phyloP scores from a whole-genome alignment of 805 yeast genomes.

The Yamadazyma ubonensis region DNA sequence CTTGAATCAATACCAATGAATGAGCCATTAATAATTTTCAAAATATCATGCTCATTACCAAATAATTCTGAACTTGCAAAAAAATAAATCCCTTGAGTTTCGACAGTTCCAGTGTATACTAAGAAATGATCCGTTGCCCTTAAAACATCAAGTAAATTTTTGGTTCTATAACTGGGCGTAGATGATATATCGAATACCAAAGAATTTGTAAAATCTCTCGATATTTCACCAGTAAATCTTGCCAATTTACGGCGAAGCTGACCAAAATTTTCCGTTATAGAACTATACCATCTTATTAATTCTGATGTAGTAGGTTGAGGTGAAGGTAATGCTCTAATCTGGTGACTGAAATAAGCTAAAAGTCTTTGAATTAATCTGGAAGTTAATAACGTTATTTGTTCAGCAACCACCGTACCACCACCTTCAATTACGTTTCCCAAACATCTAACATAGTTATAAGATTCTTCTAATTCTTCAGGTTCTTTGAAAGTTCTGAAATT shows the following conservation, averaged over 20 bases:
- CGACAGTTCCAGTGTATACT: conserved; percentile 69
- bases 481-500: conserved; percentile 84
- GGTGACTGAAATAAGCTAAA: conserved; percentile 67
- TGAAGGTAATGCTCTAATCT: conserved; percentile 60
- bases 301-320: conserved; percentile 32
- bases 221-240: conserved; percentile 68
- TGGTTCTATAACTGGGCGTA: conserved; percentile 43
- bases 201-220: conserved; percentile 72
- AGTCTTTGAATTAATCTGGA: conserved; percentile 67
- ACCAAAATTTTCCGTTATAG: conserved; percentile 69
- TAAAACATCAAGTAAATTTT: conserved; percentile 54
- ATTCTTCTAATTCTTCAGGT: conserved; percentile 82
- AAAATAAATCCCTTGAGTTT: conserved; percentile 73
- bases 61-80: conserved; percentile 66
- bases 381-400: conserved; percentile 66
- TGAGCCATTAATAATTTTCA: conserved; percentile 39
- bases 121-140: conserved; percentile 70
- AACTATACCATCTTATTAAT: conserved; percentile 61
- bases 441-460: conserved; percentile 75
- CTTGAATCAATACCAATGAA: conserved; percentile 37
- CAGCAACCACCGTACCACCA: conserved; percentile 78
- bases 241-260: conserved; percentile 77
- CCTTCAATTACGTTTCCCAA: conserved; percentile 78
- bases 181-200: conserved; percentile 53
- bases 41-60: conserved; percentile 39